A percentile compares a stretch with the other conserved stretches of the same genome.
phyloP scores from a whole-genome alignment of 1,284 basidiomycete species.

The Sporisorium graminicola region DNA sequence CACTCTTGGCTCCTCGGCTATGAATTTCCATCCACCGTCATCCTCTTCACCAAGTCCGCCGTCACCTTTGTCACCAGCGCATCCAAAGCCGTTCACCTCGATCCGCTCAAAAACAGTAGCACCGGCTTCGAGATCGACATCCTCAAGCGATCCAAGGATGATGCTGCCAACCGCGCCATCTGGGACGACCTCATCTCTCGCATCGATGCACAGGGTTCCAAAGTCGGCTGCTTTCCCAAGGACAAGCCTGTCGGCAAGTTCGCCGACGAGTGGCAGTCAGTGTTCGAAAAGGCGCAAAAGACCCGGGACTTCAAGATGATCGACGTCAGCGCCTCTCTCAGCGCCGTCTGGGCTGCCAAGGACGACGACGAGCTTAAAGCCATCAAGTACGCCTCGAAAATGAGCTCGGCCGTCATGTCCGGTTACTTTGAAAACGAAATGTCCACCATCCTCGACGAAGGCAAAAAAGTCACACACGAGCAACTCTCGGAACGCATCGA shows the following conservation, averaged over 20 bases:
- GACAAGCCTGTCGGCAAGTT: constrained; percentile 84
- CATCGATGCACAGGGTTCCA: constrained; percentile 38
- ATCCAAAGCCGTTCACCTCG: constrained; percentile 75
- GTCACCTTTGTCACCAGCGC: constrained; percentile 86
- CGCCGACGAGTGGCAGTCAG: constrained; percentile 80
- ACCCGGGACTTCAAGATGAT: constrained; percentile 75
- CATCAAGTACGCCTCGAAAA: constrained; percentile 76
- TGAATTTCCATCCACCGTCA: constrained; percentile 93
- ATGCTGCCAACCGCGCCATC: constrained; percentile 68
- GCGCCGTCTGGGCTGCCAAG: constrained; percentile 85
- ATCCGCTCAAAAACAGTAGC: constrained; percentile 49
- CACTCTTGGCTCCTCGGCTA: constrained; percentile 91
- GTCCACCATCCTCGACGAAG: constrained; percentile 89
- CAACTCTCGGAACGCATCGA: constrained; percentile 86
- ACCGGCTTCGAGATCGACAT: constrained; percentile 67
- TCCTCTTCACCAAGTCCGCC: constrained; percentile 80
- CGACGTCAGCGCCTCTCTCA: constrained; percentile 83
- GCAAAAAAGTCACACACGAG: constrained; percentile 89
- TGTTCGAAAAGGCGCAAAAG: constrained; percentile 46
- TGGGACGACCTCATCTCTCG: constrained; percentile 63
- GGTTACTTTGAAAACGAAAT: constrained; percentile 89
- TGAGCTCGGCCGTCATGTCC: constrained; percentile 87
- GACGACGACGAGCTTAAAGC: constrained; percentile 81
- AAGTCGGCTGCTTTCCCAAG: constrained; percentile 75
- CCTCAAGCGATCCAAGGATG: constrained; percentile 69